Conservation (phyloP, 2,329 filamentous ascomycete genomes). For the Fusarium praegraminearum region DNA sequence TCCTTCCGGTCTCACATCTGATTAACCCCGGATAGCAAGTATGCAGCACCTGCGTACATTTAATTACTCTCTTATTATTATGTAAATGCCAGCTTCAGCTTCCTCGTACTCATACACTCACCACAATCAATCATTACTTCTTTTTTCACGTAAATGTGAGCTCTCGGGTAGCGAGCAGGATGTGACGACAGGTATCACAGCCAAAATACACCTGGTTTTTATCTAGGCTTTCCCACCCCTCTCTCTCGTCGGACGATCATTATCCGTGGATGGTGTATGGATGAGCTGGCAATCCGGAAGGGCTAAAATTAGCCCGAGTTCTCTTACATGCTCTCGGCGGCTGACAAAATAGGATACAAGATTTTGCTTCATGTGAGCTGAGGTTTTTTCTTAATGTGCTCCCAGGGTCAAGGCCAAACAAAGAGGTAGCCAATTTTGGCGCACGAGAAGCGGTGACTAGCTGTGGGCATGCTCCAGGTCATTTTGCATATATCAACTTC, state of each 20-base stretch:
- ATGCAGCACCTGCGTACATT: not conserved
- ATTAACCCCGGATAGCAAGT: not conserved
- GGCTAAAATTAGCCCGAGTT: constrained; percentile 46
- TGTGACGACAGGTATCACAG: constrained; percentile 38
- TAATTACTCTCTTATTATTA: not conserved
- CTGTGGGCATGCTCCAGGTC: not conserved
- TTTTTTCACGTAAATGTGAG: constrained; percentile 4
- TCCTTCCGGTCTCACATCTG: not conserved
- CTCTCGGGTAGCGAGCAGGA: constrained; percentile 1
- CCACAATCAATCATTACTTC: not conserved
- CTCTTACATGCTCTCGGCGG: constrained; percentile 23
- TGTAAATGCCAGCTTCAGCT: constrained; percentile 13
- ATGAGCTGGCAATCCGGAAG: constrained; percentile 46
- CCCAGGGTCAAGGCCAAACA: constrained; percentile 9
- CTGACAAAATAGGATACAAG: constrained; percentile 30
- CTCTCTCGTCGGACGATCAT: constrained; percentile 44
- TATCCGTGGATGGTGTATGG: constrained; percentile 44
- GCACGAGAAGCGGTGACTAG: constrained; percentile 33
- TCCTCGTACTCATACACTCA: not conserved
- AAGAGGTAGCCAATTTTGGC: constrained; percentile 33
- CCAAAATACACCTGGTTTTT: constrained; percentile 25
- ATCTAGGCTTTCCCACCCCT: constrained; percentile 37
- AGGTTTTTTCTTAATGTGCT: constrained; percentile 20
- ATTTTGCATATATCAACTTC: constrained; percentile 31
- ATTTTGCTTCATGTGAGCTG: constrained; percentile 23